A percentile compares a stretch with the other conserved stretches of the same genome.
Conservation (phyloP, 805 yeast species). For the Candida ficus region DNA sequence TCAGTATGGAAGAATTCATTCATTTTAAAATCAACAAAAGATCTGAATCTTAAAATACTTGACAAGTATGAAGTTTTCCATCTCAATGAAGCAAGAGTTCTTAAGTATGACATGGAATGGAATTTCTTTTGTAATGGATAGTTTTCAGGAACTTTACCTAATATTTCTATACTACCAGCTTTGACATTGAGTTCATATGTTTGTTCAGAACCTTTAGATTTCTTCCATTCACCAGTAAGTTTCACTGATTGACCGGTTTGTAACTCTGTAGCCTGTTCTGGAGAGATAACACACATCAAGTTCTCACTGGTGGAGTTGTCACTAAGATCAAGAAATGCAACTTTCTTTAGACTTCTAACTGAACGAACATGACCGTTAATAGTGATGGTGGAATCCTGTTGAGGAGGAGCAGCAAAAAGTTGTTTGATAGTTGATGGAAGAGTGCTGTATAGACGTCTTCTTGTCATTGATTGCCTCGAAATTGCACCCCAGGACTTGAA, state of each 20-base stretch:
- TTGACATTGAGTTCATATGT: constrained; percentile 38
- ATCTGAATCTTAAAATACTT: constrained; percentile 67
- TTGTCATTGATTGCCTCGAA: background rate
- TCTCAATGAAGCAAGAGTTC: constrained; percentile 72
- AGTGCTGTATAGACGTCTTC: background rate
- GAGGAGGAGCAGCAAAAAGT: constrained; percentile 18
- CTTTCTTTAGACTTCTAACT: constrained; percentile 65
- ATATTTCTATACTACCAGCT: constrained; percentile 35
- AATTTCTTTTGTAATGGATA: constrained; percentile 85
- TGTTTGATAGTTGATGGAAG: constrained; percentile 12
- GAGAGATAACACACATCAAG: constrained; percentile 51
- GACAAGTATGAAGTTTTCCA: constrained; percentile 67
- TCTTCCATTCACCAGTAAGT: constrained; percentile 38
- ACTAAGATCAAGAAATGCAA: constrained; percentile 71
- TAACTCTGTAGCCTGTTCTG: constrained; percentile 26
- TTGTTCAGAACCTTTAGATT: constrained; percentile 48
- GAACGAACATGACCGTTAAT: constrained; percentile 75
- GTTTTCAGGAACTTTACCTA: constrained; percentile 56
- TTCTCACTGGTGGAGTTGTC: constrained; percentile 67
- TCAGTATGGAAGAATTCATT: constrained; percentile 46
- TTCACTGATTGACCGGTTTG: constrained; percentile 44
- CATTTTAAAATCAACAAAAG: constrained; percentile 53
- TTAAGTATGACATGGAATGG: constrained; percentile 58
- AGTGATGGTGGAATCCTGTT: constrained; percentile 30
- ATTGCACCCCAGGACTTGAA: background rate